These are phyloP conservation scores for Cercospora beticola DNA, from an alignment of 2,329 filamentous ascomycete species.

Conservation along the genomic window DNA sequence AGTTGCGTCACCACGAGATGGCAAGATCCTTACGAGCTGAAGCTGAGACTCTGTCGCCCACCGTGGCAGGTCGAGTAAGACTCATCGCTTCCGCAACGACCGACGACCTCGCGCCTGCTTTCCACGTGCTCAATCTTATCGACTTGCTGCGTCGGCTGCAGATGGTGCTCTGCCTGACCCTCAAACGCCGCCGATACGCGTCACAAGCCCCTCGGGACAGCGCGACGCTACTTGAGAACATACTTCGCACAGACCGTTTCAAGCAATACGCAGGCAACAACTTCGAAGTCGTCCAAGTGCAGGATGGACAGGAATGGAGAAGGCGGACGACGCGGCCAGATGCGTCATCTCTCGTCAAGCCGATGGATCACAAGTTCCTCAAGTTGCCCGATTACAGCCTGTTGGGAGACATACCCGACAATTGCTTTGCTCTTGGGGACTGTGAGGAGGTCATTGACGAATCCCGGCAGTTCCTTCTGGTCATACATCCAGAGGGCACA, in stretches of 20 bases:
- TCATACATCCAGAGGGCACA: not conserved
- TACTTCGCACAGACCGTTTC: not conserved
- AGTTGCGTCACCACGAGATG: not conserved
- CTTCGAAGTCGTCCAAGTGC: not conserved
- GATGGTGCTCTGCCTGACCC: not conserved
- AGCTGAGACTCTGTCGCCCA: not conserved
- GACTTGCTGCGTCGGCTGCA: not conserved
- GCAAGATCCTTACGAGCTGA: not conserved
- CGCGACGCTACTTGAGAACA: not conserved
- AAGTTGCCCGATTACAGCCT: not conserved
- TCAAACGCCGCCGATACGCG: not conserved
- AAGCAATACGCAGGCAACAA: not conserved
- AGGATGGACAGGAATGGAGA: not conserved
- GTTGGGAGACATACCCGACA: not conserved
- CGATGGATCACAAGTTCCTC: not conserved
- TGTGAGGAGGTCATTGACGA: not conserved
- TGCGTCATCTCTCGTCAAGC: not conserved
- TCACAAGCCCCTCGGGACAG: not conserved
- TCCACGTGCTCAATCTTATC: not conserved
- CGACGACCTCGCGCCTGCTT: not conserved
- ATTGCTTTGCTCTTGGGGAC: not conserved
- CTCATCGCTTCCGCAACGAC: not conserved
- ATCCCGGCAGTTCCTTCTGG: not conserved
- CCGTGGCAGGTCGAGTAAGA: not conserved
- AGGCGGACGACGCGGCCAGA: not conserved